These are phyloP conservation scores for Cordyceps farinosa DNA, from an alignment of 2,329 filamentous ascomycete genomes.

Conservation along the genomic window DNA sequence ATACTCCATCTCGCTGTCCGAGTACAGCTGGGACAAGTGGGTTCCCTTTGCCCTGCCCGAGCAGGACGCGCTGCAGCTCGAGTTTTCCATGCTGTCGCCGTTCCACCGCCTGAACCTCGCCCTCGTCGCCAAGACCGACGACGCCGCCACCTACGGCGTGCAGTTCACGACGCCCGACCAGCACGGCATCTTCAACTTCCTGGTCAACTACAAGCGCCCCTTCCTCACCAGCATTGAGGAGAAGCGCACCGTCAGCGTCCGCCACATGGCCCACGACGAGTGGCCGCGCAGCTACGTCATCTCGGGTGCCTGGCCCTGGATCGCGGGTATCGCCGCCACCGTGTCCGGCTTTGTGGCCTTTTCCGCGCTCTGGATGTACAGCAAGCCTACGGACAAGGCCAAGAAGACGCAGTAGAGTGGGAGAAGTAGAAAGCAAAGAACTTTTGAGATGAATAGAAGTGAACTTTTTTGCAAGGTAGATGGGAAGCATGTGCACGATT, in stretches of 20 bases:
- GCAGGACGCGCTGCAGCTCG: conserved; percentile 78
- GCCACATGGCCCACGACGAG: conserved; percentile 96
- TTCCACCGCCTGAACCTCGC: conserved; percentile 83
- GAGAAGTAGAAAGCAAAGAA: not conserved
- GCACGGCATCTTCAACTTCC: conserved; percentile 98
- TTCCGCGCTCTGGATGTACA: conserved; percentile 82
- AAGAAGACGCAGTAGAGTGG: conserved; percentile 46
- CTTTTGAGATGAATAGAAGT: conserved; percentile 18
- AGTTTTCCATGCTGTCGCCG: conserved; percentile 97
- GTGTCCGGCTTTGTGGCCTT: conserved; percentile 81
- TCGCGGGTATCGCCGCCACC: conserved; percentile 80
- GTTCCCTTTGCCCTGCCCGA: conserved; percentile 67
- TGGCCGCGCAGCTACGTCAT: conserved; percentile 90
- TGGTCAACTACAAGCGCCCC: conserved; percentile 93
- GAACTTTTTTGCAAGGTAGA: conserved; percentile 8
- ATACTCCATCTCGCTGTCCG: conserved; percentile 84
- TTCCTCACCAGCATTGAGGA: conserved; percentile 88
- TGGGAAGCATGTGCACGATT: not conserved
- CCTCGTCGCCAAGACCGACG: conserved; percentile 53
- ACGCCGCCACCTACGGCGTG: conserved; percentile 69
- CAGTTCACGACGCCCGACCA: conserved; percentile 88
- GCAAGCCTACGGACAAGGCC: conserved; percentile 41
- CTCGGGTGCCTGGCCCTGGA: conserved; percentile 90
- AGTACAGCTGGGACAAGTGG: conserved; percentile 74
- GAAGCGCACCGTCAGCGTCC: conserved; percentile 90